Conservation (phyloP, 495 filamentous ascomycete genomes). For the Lichenothelia convexa region DNA sequence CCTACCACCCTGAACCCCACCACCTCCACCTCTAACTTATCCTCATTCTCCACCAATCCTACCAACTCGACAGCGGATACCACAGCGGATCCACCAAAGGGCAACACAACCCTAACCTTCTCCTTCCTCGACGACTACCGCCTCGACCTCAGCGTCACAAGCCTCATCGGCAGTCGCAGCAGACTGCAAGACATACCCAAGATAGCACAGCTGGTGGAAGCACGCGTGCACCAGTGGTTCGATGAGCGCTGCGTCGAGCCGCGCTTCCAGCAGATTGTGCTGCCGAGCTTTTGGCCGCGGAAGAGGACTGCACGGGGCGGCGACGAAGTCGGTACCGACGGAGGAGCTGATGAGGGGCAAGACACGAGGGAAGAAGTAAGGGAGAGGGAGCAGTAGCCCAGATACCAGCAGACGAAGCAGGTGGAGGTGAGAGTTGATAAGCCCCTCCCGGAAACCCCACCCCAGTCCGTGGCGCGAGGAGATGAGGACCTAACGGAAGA, state of each 20-base stretch:
- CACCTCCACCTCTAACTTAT: constrained; percentile 9
- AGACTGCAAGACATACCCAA: constrained; percentile 92
- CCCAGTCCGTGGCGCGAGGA: no score
- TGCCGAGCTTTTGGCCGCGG: constrained; percentile 87
- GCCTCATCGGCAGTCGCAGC: constrained; percentile 76
- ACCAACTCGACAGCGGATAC: no score
- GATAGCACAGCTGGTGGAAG: constrained; percentile 87
- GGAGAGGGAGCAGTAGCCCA: constrained; percentile 1
- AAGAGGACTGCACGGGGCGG: constrained; percentile 63
- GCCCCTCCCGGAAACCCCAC: no score
- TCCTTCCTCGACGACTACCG: constrained; percentile 92
- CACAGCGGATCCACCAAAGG: no score
- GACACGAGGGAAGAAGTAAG: constrained; percentile 8
- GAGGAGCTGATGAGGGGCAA: no score
- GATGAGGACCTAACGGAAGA: no score
- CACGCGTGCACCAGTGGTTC: constrained; percentile 84
- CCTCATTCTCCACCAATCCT: constrained; percentile 7
- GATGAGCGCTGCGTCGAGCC: constrained; percentile 93
- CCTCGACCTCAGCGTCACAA: constrained; percentile 77
- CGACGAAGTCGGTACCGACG: constrained; percentile 24
- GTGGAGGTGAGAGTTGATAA: no score
- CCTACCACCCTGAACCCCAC: constrained; percentile 28
- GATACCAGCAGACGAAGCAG: not conserved
- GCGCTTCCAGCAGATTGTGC: constrained; percentile 80
- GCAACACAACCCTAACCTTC: constrained; percentile 72